Evolutionary conservation across 345 rosid genomes (phyloP).

Genomic region (Moricandia arvensis): DNA sequence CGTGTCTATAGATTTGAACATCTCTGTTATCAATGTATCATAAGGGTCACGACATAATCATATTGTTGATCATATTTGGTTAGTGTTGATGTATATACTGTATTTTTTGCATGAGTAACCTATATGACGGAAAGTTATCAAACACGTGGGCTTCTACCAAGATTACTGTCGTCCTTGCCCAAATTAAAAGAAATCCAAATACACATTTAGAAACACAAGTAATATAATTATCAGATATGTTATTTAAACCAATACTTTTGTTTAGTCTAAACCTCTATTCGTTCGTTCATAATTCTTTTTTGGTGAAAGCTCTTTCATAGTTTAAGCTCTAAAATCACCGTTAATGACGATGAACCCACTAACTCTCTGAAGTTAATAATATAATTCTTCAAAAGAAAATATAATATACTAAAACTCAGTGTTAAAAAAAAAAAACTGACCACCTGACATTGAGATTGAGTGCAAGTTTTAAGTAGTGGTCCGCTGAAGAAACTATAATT

Average conservation of each 20-base stretch:
- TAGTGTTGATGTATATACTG: neutral
- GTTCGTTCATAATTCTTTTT: no score
- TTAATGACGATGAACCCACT: neutral
- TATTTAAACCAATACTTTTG: conserved; percentile 11
- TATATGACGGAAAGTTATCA: conserved; percentile 2
- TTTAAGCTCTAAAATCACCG: conserved; percentile 16
- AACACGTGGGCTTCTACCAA: conserved; percentile 23
- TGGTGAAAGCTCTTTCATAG: conserved; percentile 6
- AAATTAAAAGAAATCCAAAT: neutral
- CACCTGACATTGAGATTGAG: neutral
- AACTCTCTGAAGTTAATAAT: conserved; percentile 18
- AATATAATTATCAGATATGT: neutral
- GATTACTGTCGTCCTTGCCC: conserved; percentile 9
- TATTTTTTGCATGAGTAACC: conserved; percentile 10
- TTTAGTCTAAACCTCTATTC: neutral
- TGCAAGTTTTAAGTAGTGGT: conserved; percentile 21
- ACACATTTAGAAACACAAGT: conserved; percentile 6
- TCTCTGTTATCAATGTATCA: conserved; percentile 3
- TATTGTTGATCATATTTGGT: conserved; percentile 21
- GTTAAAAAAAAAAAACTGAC: neutral
- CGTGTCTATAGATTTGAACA: neutral
- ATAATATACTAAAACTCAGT: neutral
- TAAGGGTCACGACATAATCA: conserved; percentile 25
- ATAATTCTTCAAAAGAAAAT: neutral
- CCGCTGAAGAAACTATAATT: conserved; percentile 15